Evolutionary conservation across 192 early-diverging fungal species (phyloP), one percentile per base, ranked within the genome.

Genomic region (Podila epigama): DNA sequence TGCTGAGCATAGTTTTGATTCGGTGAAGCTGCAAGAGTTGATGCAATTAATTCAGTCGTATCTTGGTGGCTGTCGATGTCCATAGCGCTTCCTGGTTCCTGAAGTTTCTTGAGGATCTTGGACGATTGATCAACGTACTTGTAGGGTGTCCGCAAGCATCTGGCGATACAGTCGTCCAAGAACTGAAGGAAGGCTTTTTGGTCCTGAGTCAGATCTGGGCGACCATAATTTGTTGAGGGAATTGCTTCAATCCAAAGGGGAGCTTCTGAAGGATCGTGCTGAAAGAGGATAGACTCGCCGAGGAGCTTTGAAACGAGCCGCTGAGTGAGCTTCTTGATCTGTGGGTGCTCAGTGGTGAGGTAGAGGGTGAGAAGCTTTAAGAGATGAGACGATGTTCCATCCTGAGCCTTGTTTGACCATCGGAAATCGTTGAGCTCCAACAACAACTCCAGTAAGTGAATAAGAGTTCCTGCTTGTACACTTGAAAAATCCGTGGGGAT

Each of bases 401-500:
- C 84, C 60, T 68, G 73, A 70, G 70, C 53, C 56, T 85, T 86
- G 53, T 86, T 89, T 59, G 83, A 86, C 93, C 92, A 95, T 27
- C 89, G 87, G 55, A 94, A 92, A 41, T 89, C 87, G 22, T 81
- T 80, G 32, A 89, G 60, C 32, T 83, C 82, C 10, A 80, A 57
- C 20, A 93, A 65, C 44, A 93, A 75, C 35, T 87, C 79, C 29
- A 95, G 60, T 31, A 94, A 52, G 75, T 91, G 83, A 50, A 89
- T 65, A 52, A 90, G 66, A 3, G 89, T 67, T 15, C 83, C 84
- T 18, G 81, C 53, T n/a, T 86, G 78, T 4, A 89, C 66, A 28
- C 70, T 71, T 0, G 75, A 67, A 35, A 92, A 72, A 66, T 94
- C 85, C 1, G 79, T 69, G 8, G 92, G 91, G 34, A 95, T 84